Evolutionary conservation across 140 eudicot species (phyloP).

Genomic region (Stevia rebaudiana): DNA sequence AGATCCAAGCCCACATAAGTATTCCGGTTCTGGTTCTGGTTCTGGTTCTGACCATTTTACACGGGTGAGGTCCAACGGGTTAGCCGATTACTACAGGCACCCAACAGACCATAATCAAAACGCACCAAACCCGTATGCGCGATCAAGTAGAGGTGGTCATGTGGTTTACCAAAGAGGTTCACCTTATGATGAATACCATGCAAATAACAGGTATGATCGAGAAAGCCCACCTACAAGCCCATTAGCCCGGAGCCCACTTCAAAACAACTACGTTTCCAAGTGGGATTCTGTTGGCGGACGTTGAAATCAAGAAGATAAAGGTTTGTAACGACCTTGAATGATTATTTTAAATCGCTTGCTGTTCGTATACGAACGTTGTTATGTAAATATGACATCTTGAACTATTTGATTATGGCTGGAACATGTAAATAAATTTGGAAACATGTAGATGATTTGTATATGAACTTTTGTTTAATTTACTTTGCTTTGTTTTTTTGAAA

Average conservation of each 20-base stretch:
- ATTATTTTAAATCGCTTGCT: background rate
- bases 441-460: too few species aligned
- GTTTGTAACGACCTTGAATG: background rate
- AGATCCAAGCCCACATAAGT: constrained; percentile 29
- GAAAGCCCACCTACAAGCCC: constrained; percentile 40
- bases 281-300: constrained; percentile 31
- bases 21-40: background rate
- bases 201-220: constrained; percentile 34
- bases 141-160: constrained; percentile 29
- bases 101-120: constrained; percentile 32
- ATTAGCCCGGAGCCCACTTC: constrained; percentile 32
- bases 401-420: background rate
- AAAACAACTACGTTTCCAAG: constrained; percentile 10
- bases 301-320: constrained; percentile 3
- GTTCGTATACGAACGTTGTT: constrained; percentile 2
- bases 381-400: too few species aligned
- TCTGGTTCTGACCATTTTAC: constrained; percentile 31
- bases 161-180: constrained; percentile 33
- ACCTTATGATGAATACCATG: constrained; percentile 36
- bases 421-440: too few species aligned
- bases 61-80: constrained; percentile 36
- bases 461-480: too few species aligned
- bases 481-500: too few species aligned
- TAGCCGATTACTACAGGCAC: constrained; percentile 39
- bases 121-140: constrained; percentile 6